A percentile compares a stretch with the other conserved stretches of the same genome.
phyloP scores from a whole-genome alignment of 2,329 filamentous ascomycete genomes.

The Cordyceps militaris region DNA sequence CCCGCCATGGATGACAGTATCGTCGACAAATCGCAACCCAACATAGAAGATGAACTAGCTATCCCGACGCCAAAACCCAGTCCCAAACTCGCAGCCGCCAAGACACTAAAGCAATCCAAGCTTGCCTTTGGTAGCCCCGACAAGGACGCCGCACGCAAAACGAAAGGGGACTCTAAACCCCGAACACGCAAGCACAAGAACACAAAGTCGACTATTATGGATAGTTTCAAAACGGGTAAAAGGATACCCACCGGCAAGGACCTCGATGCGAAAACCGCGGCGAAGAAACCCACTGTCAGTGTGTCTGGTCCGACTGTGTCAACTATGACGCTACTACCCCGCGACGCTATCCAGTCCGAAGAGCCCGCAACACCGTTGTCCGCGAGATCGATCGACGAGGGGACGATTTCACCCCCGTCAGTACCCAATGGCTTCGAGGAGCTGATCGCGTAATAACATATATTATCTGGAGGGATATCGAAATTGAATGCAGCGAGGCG shows the following conservation, averaged over 20 bases:
- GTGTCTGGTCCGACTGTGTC: background rate
- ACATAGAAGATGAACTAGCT: slow-evolving; percentile 36
- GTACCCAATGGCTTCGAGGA: slow-evolving; percentile 33
- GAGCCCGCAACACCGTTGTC: slow-evolving; percentile 21
- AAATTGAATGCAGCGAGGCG: background rate
- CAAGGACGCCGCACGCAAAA: slow-evolving; percentile 16
- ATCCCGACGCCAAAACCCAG: slow-evolving; percentile 54
- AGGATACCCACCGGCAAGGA: slow-evolving; percentile 16
- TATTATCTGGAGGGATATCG: background rate
- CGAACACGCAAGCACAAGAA: slow-evolving; percentile 28
- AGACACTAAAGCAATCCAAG: slow-evolving; percentile 46
- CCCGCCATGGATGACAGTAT: slow-evolving; percentile 18
- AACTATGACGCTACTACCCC: background rate
- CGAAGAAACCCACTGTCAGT: background rate
- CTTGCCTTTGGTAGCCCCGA: slow-evolving; percentile 34
- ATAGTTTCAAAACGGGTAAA: slow-evolving; percentile 40
- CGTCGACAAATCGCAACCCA: slow-evolving; percentile 24
- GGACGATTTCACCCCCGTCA: slow-evolving; percentile 38
- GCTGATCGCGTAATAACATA: slow-evolving; percentile 26
- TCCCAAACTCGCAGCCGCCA: slow-evolving; percentile 40
- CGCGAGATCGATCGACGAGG: slow-evolving; percentile 13
- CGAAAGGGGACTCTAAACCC: slow-evolving; percentile 23
- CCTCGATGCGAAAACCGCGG: background rate
- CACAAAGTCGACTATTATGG: slow-evolving; percentile 31
- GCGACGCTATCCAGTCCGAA: slow-evolving; percentile 15